Percentiles rank a stretch among this genome's conserved stretches.
Conservation (phyloP, 768 basidiomycete genomes). For the Tubosaeta sp. region DNA sequence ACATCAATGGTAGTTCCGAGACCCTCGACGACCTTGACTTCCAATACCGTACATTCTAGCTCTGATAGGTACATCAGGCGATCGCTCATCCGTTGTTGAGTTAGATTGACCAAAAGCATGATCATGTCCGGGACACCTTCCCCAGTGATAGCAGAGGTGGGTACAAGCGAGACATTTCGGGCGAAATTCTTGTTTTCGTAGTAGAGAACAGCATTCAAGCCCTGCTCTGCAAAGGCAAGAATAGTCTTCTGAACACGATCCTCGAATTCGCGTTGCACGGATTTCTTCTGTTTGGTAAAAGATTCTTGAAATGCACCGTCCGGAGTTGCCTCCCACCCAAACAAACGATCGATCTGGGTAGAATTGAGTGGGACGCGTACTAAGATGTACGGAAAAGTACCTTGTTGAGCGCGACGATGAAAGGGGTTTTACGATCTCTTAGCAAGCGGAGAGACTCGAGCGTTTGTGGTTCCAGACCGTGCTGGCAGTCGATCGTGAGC, state of each 20-base stretch:
- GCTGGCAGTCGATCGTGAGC: constrained; percentile 43
- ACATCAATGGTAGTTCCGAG: constrained; percentile 98
- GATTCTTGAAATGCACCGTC: constrained; percentile 93
- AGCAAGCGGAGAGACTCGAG: constrained; percentile 91
- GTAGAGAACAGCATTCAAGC: constrained; percentile 90
- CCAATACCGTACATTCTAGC: constrained; percentile 95
- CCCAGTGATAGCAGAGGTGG: constrained; percentile 96
- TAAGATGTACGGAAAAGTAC: constrained; percentile 32
- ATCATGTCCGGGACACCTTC: constrained; percentile 99
- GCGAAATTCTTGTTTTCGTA: constrained; percentile 97
- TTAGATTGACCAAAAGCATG: constrained; percentile 94
- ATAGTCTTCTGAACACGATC: constrained; percentile 82
- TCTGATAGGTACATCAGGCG: constrained; percentile 97
- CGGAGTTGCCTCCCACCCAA: constrained; percentile 88
- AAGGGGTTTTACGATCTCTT: constrained; percentile 91
- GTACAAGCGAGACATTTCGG: constrained; percentile 92
- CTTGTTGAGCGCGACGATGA: constrained; percentile 98
- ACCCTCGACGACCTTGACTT: constrained; percentile 98
- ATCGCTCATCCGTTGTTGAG: constrained; percentile 97
- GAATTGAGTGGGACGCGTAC: constrained; percentile 9
- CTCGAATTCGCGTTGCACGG: constrained; percentile 89
- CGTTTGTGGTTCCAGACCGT: constrained; percentile 97
- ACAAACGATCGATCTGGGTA: constrained; percentile 90
- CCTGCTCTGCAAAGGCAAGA: constrained; percentile 96
- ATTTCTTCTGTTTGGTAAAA: constrained; percentile 69